phyloP scores from a whole-genome alignment of 306 rosid genomes.

The Inga leiocalycina region DNA sequence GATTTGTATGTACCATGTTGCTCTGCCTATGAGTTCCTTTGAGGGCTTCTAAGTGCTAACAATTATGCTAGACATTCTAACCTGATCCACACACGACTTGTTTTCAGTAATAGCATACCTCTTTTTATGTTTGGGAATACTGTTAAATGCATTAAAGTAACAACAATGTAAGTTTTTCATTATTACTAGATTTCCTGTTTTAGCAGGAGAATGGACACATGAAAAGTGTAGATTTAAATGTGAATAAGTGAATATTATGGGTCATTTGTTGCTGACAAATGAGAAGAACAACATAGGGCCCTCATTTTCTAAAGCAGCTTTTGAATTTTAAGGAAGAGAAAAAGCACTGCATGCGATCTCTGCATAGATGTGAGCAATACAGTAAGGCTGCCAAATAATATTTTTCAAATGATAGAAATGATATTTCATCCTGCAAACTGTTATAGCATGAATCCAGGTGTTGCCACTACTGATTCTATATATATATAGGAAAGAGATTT shows the following conservation, averaged over 20 bases:
- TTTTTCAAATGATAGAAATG: too few species aligned
- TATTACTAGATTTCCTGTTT: not conserved
- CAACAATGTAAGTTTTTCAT: not conserved
- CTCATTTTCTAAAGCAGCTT: conserved; percentile 16
- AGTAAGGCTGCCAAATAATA: too few species aligned
- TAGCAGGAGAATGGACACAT: not conserved
- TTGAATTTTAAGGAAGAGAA: conserved; percentile 27
- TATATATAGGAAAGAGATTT: too few species aligned
- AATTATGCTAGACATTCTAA: not conserved
- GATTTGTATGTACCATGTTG: too few species aligned
- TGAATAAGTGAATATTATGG: not conserved
- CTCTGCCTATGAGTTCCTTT: too few species aligned
- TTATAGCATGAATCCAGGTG: too few species aligned
- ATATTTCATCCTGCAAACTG: too few species aligned
- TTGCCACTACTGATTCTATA: too few species aligned
- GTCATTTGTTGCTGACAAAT: not conserved
- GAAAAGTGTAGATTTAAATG: conserved; percentile 1
- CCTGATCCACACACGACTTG: not conserved
- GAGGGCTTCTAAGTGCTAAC: too few species aligned
- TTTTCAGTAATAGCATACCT: not conserved
- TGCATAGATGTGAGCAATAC: conserved; percentile 25
- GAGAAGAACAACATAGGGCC: conserved; percentile 23
- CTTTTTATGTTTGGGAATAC: not conserved
- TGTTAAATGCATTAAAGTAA: not conserved
- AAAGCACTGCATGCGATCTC: conserved; percentile 34